A percentile compares a stretch with the other conserved stretches of the same genome.
Conservation (phyloP, 2,329 filamentous ascomycete genomes). For the Venturia carpophila region DNA sequence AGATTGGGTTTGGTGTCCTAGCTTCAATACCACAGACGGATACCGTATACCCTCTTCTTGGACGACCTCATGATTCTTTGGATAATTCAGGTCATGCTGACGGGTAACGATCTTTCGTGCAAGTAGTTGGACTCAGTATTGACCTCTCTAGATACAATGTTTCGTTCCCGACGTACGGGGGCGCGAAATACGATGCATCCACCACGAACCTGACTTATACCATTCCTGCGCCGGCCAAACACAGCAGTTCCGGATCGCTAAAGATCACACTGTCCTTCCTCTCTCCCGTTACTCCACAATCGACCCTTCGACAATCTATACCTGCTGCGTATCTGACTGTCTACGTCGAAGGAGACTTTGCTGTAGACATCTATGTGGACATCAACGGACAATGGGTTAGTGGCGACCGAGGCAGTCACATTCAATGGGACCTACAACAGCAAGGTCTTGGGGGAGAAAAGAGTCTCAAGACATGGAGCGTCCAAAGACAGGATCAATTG, state of each 20-base stretch:
- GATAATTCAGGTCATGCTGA: constrained; percentile 28
- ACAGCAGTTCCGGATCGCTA: constrained; percentile 30
- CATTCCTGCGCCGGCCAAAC: constrained; percentile 40
- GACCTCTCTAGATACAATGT: constrained; percentile 44
- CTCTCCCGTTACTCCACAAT: constrained; percentile 73
- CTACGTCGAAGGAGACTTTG: constrained; percentile 56
- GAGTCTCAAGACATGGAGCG: constrained; percentile 57
- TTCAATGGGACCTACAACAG: constrained; percentile 59
- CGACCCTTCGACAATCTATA: constrained; percentile 69
- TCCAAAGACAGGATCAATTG: constrained; percentile 53
- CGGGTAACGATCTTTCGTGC: constrained; percentile 28
- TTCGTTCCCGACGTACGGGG: constrained; percentile 51
- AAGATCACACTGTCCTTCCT: constrained; percentile 59
- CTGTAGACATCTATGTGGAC: constrained; percentile 42
- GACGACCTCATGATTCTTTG: constrained; percentile 58
- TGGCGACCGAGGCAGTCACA: constrained; percentile 59
- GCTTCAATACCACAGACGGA: constrained; percentile 53
- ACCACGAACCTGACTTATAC: constrained; percentile 61
- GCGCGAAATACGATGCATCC: constrained; percentile 59
- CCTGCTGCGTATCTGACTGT: constrained; percentile 75
- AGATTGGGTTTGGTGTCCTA: constrained; percentile 56
- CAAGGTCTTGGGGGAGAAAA: constrained; percentile 32
- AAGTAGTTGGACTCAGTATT: neutral
- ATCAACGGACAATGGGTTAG: constrained; percentile 66
- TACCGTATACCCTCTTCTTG: constrained; percentile 56